These are phyloP conservation scores for Alternaria hordeiaustralica DNA, from an alignment of 2,329 filamentous ascomycete genomes.

Conservation along the genomic window DNA sequence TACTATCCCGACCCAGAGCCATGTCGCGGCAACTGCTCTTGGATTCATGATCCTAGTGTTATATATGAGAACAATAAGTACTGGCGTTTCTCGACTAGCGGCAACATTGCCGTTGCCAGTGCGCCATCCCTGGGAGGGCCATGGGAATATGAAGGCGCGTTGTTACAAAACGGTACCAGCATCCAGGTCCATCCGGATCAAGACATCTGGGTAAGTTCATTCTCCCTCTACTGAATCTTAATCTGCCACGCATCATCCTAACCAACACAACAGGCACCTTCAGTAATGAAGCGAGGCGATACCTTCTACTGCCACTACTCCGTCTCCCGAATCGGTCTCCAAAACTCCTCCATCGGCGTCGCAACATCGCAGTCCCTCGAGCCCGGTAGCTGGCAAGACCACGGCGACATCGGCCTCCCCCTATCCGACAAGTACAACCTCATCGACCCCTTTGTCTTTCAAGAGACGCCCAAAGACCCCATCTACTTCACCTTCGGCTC, in stretches of 20 bases:
- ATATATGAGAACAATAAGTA: slow-evolving; percentile 55
- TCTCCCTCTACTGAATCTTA: not conserved
- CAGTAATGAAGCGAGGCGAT: slow-evolving; percentile 61
- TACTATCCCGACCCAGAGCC: slow-evolving; percentile 42
- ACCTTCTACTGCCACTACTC: slow-evolving; percentile 69
- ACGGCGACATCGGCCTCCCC: slow-evolving; percentile 56
- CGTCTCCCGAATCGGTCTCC: slow-evolving; percentile 64
- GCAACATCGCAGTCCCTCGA: slow-evolving; percentile 57
- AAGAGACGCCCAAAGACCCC: slow-evolving; percentile 25
- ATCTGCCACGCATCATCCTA: not conserved
- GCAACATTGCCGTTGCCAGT: slow-evolving; percentile 55
- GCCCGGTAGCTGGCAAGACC: slow-evolving; percentile 65
- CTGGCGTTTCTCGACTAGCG: slow-evolving; percentile 59
- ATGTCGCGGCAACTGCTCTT: slow-evolving; percentile 48
- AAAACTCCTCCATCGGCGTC: slow-evolving; percentile 66
- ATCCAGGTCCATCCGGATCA: slow-evolving; percentile 50
- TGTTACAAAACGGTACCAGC: slow-evolving; percentile 51
- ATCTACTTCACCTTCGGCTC: slow-evolving; percentile 68
- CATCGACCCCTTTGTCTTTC: slow-evolving; percentile 59
- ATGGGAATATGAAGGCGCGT: slow-evolving; percentile 54
- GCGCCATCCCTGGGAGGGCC: slow-evolving; percentile 54
- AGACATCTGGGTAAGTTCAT: slow-evolving; percentile 55
- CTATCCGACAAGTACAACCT: slow-evolving; percentile 50
- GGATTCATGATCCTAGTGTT: slow-evolving; percentile 56
- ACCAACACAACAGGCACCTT: slow-evolving; percentile 61